These are phyloP conservation scores for Parmales sp. DNA, from an alignment of 108 stramenopile genomes.

Conservation along the genomic window DNA sequence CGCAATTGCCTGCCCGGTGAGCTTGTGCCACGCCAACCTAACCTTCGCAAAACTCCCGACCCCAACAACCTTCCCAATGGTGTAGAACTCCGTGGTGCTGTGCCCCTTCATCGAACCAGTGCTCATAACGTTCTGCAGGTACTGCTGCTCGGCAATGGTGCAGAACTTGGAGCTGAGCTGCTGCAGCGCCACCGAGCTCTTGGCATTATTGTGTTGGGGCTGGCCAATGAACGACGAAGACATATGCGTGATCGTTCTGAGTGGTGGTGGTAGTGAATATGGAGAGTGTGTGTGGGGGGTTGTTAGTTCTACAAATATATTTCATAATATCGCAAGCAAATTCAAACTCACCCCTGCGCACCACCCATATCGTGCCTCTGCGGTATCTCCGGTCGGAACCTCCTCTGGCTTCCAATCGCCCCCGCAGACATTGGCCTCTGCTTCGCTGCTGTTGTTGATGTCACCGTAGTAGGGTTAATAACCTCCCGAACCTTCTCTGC, in stretches of 20 bases:
- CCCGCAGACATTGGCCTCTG: too few relatives aligned
- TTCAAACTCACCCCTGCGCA: neutral
- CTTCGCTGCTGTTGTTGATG: too few relatives aligned
- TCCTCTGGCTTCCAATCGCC: too few relatives aligned
- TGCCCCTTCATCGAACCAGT: conserved; percentile 10
- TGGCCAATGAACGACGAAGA: too few relatives aligned
- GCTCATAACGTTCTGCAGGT: conserved; percentile 21
- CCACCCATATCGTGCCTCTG: neutral
- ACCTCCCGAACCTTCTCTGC: too few relatives aligned
- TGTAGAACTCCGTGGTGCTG: conserved; percentile 33
- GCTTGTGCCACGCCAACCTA: conserved; percentile 45
- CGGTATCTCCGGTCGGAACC: too few relatives aligned
- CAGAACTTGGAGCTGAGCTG: neutral
- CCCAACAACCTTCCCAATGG: conserved; percentile 38
- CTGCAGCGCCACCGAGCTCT: neutral
- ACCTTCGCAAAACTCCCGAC: conserved; percentile 41
- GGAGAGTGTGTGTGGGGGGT: neutral
- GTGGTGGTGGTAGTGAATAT: too few relatives aligned
- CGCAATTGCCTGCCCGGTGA: conserved; percentile 43
- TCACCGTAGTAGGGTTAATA: too few relatives aligned
- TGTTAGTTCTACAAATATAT: neutral
- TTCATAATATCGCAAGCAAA: neutral
- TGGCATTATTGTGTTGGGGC: neutral
- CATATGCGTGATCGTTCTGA: too few relatives aligned
- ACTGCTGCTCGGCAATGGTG: conserved; percentile 14